phyloP scores from a whole-genome alignment of 2,329 filamentous ascomycete species.

The Penicillium aurantiogriseum region DNA sequence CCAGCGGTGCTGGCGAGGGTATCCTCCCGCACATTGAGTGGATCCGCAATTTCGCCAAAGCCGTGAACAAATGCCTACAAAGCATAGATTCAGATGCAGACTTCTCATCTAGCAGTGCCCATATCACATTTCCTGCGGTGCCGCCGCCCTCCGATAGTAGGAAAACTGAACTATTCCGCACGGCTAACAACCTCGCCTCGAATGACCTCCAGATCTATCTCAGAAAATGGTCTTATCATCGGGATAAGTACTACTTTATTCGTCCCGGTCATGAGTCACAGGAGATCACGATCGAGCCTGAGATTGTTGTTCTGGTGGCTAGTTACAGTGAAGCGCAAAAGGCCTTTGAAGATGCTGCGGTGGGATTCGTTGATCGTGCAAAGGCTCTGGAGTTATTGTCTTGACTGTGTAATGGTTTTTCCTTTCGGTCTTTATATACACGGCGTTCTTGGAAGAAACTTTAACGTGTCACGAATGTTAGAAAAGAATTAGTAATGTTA shows the following conservation, averaged over 20 bases:
- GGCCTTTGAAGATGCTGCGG: conserved; percentile 24
- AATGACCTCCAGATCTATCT: conserved; percentile 48
- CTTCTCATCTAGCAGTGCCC: not conserved
- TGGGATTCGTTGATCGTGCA: not conserved
- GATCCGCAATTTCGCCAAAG: conserved; percentile 39
- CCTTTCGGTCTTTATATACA: not conserved
- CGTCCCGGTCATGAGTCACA: conserved; percentile 44
- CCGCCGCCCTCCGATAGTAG: conserved; percentile 13
- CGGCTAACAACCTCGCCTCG: conserved; percentile 33
- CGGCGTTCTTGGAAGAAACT: not conserved
- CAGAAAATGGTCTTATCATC: conserved; percentile 48
- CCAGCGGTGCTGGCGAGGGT: conserved; percentile 25
- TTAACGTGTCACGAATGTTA: conserved; percentile 1
- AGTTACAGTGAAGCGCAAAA: conserved; percentile 14
- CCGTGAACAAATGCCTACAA: conserved; percentile 10
- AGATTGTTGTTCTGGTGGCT: conserved; percentile 21
- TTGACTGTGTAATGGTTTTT: not conserved
- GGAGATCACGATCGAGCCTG: conserved; percentile 44
- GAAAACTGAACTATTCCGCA: conserved; percentile 18
- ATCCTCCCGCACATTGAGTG: conserved; percentile 38
- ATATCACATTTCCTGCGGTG: conserved; percentile 7
- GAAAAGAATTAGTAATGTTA: not conserved
- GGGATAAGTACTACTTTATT: conserved; percentile 48
- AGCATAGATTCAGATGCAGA: not conserved
- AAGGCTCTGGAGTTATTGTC: not conserved